Base-by-base conservation (phyloP, 2,329 filamentous ascomycete species). In the Chaetomium olivaceum region DNA sequence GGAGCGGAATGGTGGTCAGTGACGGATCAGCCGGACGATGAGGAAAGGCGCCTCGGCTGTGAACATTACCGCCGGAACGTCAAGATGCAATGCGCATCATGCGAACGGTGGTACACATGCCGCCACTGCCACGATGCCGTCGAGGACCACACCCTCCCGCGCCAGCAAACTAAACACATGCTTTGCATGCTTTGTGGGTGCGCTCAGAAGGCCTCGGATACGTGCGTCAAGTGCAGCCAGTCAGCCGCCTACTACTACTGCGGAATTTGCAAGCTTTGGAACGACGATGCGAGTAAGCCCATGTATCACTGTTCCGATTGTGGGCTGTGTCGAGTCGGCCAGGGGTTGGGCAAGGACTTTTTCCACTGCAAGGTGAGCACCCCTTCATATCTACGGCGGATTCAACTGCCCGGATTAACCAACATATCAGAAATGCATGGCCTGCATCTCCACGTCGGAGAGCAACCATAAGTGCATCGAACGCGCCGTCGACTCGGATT, bases 231-330 rank as follows among this genome's bases (percentile, higher is more conserved):
- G 63, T 99, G 95, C 75, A 90, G 89, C 21, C 87, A 88, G 71
- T 86, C 88, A 65, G 87, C 92, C 7, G 93, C 94, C 14, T 90
- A 90, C 74, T 98, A 98, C 77, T 99, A 96, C 76, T 99, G 95
- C 79, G 86, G 88, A 62, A 90, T 95, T 63, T 99, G 95, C 83
- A 97, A 97, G 78, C 83, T 99, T 1, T 99, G 95, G 95, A 94
- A 98, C 74, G 93, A 98, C 74, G 91, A 97, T 71, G 87, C 88
- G 62, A 89, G 88, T 70, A 97, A 96, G 77, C 90, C 89, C 70
- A 97, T 98, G 64, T 99, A 99, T 75, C 95, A 99, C 76, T 99
- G 95, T 77, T 86, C 89, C 73, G 95, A 98, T 74, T 99, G 95
- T 77, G 95, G 95, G 4, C 97, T 99, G 67, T 99, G 95, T 76